Conservation (phyloP, 306 rosid genomes). For the Echinosophora koreensis region DNA sequence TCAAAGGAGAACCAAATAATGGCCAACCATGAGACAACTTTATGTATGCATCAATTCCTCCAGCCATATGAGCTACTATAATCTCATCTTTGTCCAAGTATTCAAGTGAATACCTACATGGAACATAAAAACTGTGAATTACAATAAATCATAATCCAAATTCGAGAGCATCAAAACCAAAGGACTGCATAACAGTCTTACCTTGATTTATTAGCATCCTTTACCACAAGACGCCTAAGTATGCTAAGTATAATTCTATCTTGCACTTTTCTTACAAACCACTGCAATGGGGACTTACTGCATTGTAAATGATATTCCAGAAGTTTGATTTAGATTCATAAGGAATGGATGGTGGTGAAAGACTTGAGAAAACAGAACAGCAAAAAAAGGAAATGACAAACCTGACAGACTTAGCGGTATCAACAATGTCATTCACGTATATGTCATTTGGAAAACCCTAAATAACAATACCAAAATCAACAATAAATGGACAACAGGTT, state of each 20-base stretch:
- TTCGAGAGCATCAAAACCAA: conserved; percentile 27
- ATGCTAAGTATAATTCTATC: conserved; percentile 72
- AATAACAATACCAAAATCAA: conserved; percentile 43
- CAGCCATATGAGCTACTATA: conserved; percentile 70
- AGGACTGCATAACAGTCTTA: conserved; percentile 39
- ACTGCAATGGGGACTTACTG: conserved; percentile 83
- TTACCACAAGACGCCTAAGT: conserved; percentile 65
- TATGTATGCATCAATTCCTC: conserved; percentile 74
- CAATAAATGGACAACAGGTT: conserved; percentile 38
- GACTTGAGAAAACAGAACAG: neutral
- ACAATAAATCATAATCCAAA: conserved; percentile 33
- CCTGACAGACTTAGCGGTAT: conserved; percentile 74
- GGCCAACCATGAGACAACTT: conserved; percentile 86
- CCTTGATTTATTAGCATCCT: conserved; percentile 79
- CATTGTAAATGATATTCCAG: conserved; percentile 43
- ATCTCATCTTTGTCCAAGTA: conserved; percentile 74
- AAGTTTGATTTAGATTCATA: conserved; percentile 24
- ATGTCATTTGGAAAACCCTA: conserved; percentile 90
- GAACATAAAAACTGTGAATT: conserved; percentile 26
- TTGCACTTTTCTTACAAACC: conserved; percentile 78
- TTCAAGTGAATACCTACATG: conserved; percentile 67
- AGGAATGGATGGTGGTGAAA: conserved; percentile 1
- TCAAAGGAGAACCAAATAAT: conserved; percentile 65
- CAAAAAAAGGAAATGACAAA: conserved; percentile 47
- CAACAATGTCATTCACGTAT: conserved; percentile 66